phyloP scores from a whole-genome alignment of 2,329 filamentous ascomycete genomes.

The Neopestalotiopsis sp. region DNA sequence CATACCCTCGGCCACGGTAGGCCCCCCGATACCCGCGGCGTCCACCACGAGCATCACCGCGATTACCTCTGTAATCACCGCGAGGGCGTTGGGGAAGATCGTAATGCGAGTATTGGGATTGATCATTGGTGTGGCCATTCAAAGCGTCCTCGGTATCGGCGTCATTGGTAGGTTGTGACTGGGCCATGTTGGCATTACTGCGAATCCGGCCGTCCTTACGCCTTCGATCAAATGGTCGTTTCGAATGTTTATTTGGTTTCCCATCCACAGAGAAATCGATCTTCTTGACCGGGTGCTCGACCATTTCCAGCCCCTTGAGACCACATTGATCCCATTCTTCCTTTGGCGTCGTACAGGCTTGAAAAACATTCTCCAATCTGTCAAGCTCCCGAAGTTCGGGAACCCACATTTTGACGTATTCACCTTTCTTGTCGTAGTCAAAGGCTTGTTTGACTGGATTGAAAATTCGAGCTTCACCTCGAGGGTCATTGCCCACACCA shows the following conservation, averaged over 20 bases:
- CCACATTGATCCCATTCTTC: conserved; percentile 63
- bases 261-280: conserved; percentile 68
- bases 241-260: conserved; percentile 45
- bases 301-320: conserved; percentile 66
- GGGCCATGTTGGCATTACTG: conserved; percentile 23
- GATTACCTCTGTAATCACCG: conserved; percentile 30
- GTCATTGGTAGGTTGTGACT: conserved; percentile 2
- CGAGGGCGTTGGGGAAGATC: conserved; percentile 23
- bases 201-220: conserved; percentile 33
- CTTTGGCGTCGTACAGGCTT: conserved; percentile 68
- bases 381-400: conserved; percentile 66
- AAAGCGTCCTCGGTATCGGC: conserved; percentile 14
- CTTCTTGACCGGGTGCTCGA: conserved; percentile 67
- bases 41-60: conserved; percentile 19
- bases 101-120: conserved; percentile 16
- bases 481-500: conserved; percentile 80
- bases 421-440: conserved; percentile 74
- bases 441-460: conserved; percentile 83
- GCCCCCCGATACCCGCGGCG: conserved; percentile 19
- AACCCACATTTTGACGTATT: conserved; percentile 77
- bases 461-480: conserved; percentile 75
- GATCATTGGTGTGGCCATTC: conserved; percentile 5
- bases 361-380: conserved; percentile 66
- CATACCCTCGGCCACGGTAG: conserved; percentile 29
- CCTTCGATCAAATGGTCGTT: conserved; percentile 38